Conservation (phyloP, 2,329 filamentous ascomycete species). For the Xylaria multiplex region DNA sequence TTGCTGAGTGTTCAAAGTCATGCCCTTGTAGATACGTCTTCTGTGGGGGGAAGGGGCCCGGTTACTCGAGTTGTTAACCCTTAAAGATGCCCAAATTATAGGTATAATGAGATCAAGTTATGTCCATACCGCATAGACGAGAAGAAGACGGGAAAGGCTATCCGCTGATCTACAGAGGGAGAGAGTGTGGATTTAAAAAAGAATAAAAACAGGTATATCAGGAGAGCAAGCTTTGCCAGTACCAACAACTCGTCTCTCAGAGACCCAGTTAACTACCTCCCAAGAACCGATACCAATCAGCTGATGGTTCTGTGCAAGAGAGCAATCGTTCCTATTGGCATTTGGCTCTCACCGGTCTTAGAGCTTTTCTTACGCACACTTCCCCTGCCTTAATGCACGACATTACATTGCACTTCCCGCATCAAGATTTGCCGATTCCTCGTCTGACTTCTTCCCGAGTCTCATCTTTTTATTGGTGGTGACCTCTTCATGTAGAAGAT, state of each 20-base stretch:
- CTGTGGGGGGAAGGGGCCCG: not conserved
- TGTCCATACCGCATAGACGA: slow-evolving; percentile 3
- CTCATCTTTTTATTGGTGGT: slow-evolving; percentile 22
- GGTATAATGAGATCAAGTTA: not conserved
- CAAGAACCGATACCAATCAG: slow-evolving; percentile 26
- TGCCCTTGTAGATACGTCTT: slow-evolving; percentile 6
- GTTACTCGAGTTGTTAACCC: not conserved
- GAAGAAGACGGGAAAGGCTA: slow-evolving; percentile 13
- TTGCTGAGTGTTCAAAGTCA: not conserved
- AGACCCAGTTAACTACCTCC: slow-evolving; percentile 10
- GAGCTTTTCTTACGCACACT: slow-evolving; percentile 17
- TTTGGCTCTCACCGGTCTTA: slow-evolving; percentile 29
- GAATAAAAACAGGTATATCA: slow-evolving; percentile 1
- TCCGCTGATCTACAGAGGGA: slow-evolving; percentile 15
- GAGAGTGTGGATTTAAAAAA: not conserved
- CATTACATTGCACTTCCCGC: slow-evolving; percentile 22
- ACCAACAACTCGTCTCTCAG: slow-evolving; percentile 9
- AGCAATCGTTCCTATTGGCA: slow-evolving; percentile 30
- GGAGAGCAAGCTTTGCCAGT: slow-evolving; percentile 12
- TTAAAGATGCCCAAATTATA: slow-evolving; percentile 2
- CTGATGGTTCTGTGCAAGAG: slow-evolving; percentile 28
- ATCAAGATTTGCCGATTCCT: slow-evolving; percentile 25
- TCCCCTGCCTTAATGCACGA: slow-evolving; percentile 33
- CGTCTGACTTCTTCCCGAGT: slow-evolving; percentile 24
- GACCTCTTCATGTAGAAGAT: slow-evolving; percentile 12